A percentile compares a stretch with the other conserved stretches of the same genome.
Evolutionary conservation across 768 basidiomycete species (phyloP).

Genomic region (Mycena capillaripes): DNA sequence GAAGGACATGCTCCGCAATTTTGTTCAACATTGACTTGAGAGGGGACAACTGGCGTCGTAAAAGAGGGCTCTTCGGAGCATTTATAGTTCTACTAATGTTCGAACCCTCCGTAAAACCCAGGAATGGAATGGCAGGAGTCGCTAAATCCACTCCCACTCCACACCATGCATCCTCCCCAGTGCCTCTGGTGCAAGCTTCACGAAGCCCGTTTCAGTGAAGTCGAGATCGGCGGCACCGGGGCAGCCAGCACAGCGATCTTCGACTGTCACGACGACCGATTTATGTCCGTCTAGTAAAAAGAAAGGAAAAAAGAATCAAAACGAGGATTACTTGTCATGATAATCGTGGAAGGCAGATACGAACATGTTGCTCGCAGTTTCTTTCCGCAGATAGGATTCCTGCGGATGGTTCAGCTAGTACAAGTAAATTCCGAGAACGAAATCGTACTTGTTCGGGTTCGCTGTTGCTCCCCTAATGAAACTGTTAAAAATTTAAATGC

Average conservation of each 20-base stretch:
- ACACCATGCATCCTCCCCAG: slow-evolving; percentile 26
- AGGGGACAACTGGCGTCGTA: too few species aligned
- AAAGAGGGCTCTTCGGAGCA: too few species aligned
- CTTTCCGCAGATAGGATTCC: slow-evolving; percentile 35
- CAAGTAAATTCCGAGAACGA: too few species aligned
- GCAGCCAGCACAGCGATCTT: slow-evolving; percentile 34
- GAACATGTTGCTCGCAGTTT: slow-evolving; percentile 22
- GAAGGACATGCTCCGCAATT: too few species aligned
- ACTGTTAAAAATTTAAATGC: neutral
- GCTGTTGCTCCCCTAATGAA: slow-evolving; percentile 18
- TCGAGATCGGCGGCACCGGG: slow-evolving; percentile 35
- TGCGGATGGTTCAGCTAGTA: neutral
- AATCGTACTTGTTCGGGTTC: slow-evolving; percentile 26
- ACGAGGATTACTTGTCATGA: too few species aligned
- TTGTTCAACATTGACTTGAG: too few species aligned
- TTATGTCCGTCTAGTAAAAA: slow-evolving; percentile 20
- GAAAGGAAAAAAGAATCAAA: neutral
- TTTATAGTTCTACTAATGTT: too few species aligned
- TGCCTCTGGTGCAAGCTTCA: slow-evolving; percentile 8
- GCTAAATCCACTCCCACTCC: slow-evolving; percentile 25
- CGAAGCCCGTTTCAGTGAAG: slow-evolving; percentile 35
- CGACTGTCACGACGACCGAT: slow-evolving; percentile 28
- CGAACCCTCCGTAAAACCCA: too few species aligned
- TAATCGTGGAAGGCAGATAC: neutral
- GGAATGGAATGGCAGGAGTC: too few species aligned